Conservation (phyloP, 2,329 filamentous ascomycete genomes). For the Fusarium domesticum region DNA sequence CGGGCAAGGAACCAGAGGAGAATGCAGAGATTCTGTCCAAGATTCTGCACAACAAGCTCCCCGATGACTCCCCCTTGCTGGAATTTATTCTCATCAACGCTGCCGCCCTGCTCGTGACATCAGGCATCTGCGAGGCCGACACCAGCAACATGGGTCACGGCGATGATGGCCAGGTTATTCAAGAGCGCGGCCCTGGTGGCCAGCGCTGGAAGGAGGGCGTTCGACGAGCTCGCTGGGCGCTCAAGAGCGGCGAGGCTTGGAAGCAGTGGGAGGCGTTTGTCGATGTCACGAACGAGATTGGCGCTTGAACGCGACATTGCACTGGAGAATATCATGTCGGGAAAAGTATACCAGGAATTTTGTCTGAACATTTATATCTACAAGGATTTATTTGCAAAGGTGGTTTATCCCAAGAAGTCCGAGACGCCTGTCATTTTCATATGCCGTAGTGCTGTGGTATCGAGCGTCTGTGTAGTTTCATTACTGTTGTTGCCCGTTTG, state of each 20-base stretch:
- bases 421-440: neutral
- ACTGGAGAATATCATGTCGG: neutral
- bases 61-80: constrained; percentile 76
- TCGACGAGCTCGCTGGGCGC: constrained; percentile 79
- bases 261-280: constrained; percentile 81
- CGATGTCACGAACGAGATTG: constrained; percentile 66
- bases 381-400: neutral
- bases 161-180: constrained; percentile 77
- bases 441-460: neutral
- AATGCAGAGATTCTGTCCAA: constrained; percentile 81
- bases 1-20: constrained; percentile 79
- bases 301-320: constrained; percentile 11
- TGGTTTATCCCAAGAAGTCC: too few species aligned
- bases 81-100: constrained; percentile 95
- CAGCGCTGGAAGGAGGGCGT: constrained; percentile 95
- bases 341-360: constrained; percentile 1
- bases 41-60: constrained; percentile 71
- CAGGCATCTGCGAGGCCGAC: constrained; percentile 83
- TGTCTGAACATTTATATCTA: neutral
- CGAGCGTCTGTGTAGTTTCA: neutral
- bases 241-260: constrained; percentile 83
- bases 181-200: constrained; percentile 78
- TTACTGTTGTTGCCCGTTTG: neutral
- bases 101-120: constrained; percentile 79
- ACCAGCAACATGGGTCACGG: constrained; percentile 74